phyloP scores from a whole-genome alignment of 495 filamentous ascomycete genomes.

The Penicillium coffeae region DNA sequence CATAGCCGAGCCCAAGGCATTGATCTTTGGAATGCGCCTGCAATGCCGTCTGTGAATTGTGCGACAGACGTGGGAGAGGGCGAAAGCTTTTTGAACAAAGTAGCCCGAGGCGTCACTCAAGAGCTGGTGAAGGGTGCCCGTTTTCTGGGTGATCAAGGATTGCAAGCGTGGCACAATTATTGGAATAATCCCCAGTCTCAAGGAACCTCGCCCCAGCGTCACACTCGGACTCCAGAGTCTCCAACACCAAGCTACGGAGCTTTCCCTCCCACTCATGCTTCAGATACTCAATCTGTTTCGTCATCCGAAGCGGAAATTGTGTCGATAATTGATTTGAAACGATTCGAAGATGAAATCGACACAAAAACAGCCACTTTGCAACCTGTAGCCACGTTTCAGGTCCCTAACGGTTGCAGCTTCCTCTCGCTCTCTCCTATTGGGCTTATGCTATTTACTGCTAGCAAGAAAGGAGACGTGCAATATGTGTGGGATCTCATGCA shows the following conservation, averaged over 20 bases:
- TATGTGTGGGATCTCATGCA: conserved; percentile 92
- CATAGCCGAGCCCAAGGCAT: conserved; percentile 61
- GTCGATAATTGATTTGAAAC: conserved; percentile 78
- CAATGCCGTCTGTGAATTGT: conserved; percentile 69
- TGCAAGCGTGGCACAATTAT: conserved; percentile 85
- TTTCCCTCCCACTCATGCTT: conserved; percentile 77
- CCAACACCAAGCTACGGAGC: conserved; percentile 28
- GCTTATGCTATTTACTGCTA: conserved; percentile 79
- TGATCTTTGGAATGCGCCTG: conserved; percentile 64
- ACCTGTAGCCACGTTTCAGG: conserved; percentile 74
- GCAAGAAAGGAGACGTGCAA: conserved; percentile 86
- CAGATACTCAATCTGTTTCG: conserved; percentile 39
- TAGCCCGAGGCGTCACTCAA: conserved; percentile 84
- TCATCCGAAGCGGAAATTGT: conserved; percentile 71
- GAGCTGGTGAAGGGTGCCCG: conserved; percentile 84
- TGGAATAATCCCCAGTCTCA: conserved; percentile 64
- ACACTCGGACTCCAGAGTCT: conserved; percentile 23
- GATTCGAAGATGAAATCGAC: conserved; percentile 48
- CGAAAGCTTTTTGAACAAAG: conserved; percentile 77
- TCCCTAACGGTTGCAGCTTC: conserved; percentile 84
- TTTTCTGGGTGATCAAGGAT: conserved; percentile 81
- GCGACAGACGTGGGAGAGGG: conserved; percentile 73
- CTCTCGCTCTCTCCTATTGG: conserved; percentile 85
- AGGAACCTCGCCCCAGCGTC: conserved; percentile 23
- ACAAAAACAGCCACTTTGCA: conserved; percentile 39